phyloP scores from a whole-genome alignment of 2,329 filamentous ascomycete species.

The Lasiodiplodia hormozganensis region DNA sequence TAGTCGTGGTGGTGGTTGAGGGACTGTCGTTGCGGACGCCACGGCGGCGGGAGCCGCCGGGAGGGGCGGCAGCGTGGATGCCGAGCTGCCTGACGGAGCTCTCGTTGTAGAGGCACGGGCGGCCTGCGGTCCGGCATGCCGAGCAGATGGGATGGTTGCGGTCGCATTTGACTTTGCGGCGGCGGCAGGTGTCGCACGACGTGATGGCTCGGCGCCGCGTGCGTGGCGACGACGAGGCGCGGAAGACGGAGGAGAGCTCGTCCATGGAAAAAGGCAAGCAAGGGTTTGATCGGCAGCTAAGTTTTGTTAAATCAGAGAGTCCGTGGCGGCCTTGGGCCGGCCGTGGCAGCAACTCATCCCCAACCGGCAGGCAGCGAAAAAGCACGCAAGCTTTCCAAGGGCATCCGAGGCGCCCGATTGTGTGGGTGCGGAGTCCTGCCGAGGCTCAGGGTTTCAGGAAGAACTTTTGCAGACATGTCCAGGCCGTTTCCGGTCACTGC shows the following conservation, averaged over 20 bases:
- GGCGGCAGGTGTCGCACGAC: conserved; percentile 46
- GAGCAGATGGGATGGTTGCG: conserved; percentile 47
- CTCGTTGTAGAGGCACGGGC: conserved; percentile 42
- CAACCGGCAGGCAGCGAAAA: too few species aligned
- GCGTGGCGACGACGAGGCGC: not conserved
- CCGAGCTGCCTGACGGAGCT: conserved; percentile 15
- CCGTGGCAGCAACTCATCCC: too few species aligned
- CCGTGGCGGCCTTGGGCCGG: not conserved
- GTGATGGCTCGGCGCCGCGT: conserved; percentile 35
- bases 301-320: not conserved
- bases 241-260: not conserved
- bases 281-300: too few species aligned
- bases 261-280: not conserved
- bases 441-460: not conserved
- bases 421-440: not conserved
- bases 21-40: not conserved
- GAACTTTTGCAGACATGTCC: not conserved
- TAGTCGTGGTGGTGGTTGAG: not conserved
- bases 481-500: not conserved
- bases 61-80: not conserved
- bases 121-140: conserved; percentile 44
- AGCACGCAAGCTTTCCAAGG: too few species aligned
- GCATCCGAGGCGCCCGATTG: not conserved
- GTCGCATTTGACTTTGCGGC: conserved; percentile 48
- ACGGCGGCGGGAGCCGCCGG: not conserved